Evolutionary conservation across 1,284 basidiomycete genomes (phyloP).

Genomic region (Microbotryum intermedium): DNA sequence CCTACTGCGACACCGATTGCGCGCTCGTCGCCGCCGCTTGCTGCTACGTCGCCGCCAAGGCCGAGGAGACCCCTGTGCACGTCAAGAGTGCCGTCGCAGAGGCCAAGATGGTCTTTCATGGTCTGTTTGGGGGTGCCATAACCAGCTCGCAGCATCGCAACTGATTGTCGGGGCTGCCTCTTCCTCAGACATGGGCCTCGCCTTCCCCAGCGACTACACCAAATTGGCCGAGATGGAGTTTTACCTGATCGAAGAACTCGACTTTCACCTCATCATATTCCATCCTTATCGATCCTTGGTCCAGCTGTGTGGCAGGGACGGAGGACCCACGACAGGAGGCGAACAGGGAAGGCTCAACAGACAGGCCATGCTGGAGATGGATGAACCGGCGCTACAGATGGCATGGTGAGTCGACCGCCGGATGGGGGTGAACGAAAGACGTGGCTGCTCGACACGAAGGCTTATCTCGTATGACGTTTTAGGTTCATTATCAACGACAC

Average conservation of each 20-base stretch:
- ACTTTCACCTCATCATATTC: conserved; percentile 87
- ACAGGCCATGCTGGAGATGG: conserved; percentile 55
- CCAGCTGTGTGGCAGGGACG: conserved; percentile 54
- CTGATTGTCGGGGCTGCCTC: not conserved
- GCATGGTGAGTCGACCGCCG: conserved; percentile 48
- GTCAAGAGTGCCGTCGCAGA: conserved; percentile 88
- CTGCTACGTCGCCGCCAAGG: conserved; percentile 91
- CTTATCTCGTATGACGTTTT: not conserved
- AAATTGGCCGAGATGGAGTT: conserved; percentile 98
- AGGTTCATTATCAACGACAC: conserved; percentile 97
- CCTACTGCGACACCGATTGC: conserved; percentile 86
- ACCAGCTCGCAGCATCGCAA: not conserved
- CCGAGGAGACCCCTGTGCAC: conserved; percentile 89
- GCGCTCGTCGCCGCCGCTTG: conserved; percentile 87
- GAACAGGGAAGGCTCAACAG: conserved; percentile 12
- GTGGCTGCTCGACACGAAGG: no score
- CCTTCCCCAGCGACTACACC: conserved; percentile 67
- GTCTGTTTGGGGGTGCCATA: conserved; percentile 39
- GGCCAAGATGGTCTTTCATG: conserved; percentile 65
- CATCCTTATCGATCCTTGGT: conserved; percentile 87
- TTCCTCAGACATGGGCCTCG: conserved; percentile 44
- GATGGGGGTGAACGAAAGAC: no score
- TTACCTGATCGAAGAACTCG: conserved; percentile 90
- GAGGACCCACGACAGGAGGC: conserved; percentile 13
- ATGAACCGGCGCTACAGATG: conserved; percentile 59